Evolutionary conservation across 495 filamentous ascomycete species (phyloP).

Genomic region (Lepidopterella palustris): DNA sequence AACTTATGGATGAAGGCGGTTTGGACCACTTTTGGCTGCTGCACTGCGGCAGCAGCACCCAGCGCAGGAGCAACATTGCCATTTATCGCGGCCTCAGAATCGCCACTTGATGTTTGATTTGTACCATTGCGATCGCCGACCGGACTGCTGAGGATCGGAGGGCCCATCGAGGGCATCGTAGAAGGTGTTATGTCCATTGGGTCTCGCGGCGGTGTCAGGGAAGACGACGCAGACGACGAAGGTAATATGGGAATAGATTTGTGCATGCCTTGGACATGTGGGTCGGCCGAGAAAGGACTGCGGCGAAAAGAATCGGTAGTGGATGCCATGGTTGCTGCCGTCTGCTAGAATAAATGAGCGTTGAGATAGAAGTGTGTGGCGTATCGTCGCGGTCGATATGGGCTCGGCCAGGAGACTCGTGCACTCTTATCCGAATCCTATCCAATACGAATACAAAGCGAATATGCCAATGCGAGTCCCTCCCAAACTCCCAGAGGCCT

Average conservation of each 20-base stretch:
- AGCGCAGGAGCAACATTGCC: constrained; percentile 25
- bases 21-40: constrained; percentile 96
- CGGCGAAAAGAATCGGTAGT: constrained; percentile 28
- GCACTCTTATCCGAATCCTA: neutral
- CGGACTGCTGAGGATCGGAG: constrained; percentile 32
- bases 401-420: neutral
- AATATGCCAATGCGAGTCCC: neutral
- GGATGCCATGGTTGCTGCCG: constrained; percentile 29
- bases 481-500: neutral
- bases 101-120: constrained; percentile 5
- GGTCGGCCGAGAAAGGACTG: constrained; percentile 32
- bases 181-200: constrained; percentile 35
- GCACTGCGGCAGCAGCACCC: constrained; percentile 77
- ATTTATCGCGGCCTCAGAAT: constrained; percentile 23
- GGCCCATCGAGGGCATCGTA: constrained; percentile 31
- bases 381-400: neutral
- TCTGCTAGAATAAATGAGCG: neutral
- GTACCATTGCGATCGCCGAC: constrained; percentile 28
- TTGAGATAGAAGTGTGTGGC: neutral
- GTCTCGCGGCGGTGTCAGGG: constrained; percentile 25
- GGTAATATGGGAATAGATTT: constrained; percentile 38
- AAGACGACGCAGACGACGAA: constrained; percentile 23
- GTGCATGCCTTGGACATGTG: constrained; percentile 22
- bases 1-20: constrained; percentile 99
- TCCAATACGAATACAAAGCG: neutral